These are phyloP conservation scores for Suhomyces sp. DNA, from an alignment of 805 yeast genomes.

Conservation along the genomic window DNA sequence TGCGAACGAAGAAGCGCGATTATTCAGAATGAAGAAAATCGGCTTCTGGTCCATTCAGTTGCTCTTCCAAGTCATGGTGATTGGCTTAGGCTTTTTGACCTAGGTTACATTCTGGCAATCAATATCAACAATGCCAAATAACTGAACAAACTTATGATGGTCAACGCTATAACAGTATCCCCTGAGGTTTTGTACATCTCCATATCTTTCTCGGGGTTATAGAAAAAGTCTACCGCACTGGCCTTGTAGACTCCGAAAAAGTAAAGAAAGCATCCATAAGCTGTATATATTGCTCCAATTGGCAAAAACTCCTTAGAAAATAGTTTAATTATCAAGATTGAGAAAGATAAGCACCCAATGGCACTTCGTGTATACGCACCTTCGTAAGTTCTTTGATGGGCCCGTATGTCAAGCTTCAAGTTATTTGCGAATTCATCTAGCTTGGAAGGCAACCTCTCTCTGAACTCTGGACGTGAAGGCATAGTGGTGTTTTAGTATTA, in stretches of 20 bases:
- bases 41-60: constrained; percentile 93
- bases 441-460: constrained; percentile 28
- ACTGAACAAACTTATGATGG: constrained; percentile 47
- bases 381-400: constrained; percentile 80
- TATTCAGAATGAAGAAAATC: constrained; percentile 71
- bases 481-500: neutral
- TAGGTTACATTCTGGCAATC: constrained; percentile 24
- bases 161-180: constrained; percentile 51
- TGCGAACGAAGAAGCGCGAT: constrained; percentile 77
- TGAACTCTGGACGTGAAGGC: constrained; percentile 6
- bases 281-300: constrained; percentile 62
- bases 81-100: constrained; percentile 69
- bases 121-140: constrained; percentile 53
- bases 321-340: constrained; percentile 60
- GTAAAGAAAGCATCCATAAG: constrained; percentile 50
- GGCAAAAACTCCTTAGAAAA: constrained; percentile 64
- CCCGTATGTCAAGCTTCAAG: constrained; percentile 52
- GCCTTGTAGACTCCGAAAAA: constrained; percentile 40
- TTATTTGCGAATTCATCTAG: constrained; percentile 36
- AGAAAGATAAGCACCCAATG: constrained; percentile 62
- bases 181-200: constrained; percentile 61
- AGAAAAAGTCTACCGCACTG: constrained; percentile 33
- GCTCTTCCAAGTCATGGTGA: constrained; percentile 72
- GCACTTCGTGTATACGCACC: constrained; percentile 80
- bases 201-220: constrained; percentile 34